Evolutionary conservation across 2,329 filamentous ascomycete genomes (phyloP).

Genomic region (Colletotrichum sp.): DNA sequence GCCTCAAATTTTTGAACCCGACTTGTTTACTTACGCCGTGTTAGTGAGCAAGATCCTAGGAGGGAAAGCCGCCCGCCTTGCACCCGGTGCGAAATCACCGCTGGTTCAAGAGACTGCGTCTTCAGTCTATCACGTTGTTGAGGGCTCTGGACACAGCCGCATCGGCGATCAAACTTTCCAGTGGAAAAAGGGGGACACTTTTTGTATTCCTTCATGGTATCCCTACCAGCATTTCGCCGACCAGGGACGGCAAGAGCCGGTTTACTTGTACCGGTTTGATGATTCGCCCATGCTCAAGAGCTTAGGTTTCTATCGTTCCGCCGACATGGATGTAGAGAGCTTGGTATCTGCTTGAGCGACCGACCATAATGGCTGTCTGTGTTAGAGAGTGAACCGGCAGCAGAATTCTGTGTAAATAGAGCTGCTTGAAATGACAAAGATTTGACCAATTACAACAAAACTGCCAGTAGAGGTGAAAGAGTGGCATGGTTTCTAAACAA

Average conservation of each 20-base stretch:
- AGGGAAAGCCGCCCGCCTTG: conserved; percentile 49
- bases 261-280: conserved; percentile 59
- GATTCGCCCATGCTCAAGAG: conserved; percentile 59
- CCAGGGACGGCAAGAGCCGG: conserved; percentile 27
- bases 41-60: conserved; percentile 51
- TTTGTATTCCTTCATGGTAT: conserved; percentile 59
- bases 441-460: neutral
- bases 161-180: conserved; percentile 40
- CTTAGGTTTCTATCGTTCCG: conserved; percentile 53
- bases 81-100: conserved; percentile 38
- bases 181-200: conserved; percentile 59
- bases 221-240: conserved; percentile 51
- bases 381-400: neutral
- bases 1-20: neutral
- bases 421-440: neutral
- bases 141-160: conserved; percentile 45
- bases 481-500: neutral
- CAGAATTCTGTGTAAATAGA: neutral
- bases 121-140: conserved; percentile 57
- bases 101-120: conserved; percentile 53
- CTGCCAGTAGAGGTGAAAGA: neutral
- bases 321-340: conserved; percentile 42
- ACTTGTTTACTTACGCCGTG: neutral
- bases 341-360: conserved; percentile 32
- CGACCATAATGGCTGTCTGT: neutral